Conservation (phyloP, 2,329 filamentous ascomycete species). For the Epichloe elymi region DNA sequence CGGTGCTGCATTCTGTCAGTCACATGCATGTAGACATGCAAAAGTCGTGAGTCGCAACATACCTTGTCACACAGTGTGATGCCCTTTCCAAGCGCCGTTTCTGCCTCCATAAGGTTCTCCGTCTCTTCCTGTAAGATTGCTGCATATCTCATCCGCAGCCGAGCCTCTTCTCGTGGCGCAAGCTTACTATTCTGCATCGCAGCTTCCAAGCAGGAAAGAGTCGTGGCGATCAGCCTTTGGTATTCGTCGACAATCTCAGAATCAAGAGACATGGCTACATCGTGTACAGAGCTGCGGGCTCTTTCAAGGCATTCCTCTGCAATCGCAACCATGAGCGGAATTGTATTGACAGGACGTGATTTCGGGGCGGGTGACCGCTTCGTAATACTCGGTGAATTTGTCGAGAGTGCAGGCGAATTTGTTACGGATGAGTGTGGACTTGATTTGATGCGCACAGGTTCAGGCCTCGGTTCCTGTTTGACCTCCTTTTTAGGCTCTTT, state of each 20-base stretch:
- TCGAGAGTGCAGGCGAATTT: conserved; percentile 28
- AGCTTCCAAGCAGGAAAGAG: conserved; percentile 58
- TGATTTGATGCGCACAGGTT: conserved; percentile 16
- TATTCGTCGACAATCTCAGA: conserved; percentile 46
- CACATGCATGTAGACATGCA: neutral
- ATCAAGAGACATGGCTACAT: conserved; percentile 26
- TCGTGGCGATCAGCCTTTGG: conserved; percentile 58
- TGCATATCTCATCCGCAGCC: conserved; percentile 57
- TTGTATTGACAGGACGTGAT: conserved; percentile 33
- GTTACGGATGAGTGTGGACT: conserved; percentile 26
- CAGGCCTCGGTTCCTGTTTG: conserved; percentile 7
- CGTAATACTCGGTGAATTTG: conserved; percentile 26
- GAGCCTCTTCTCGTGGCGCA: conserved; percentile 53
- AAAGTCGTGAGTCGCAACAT: conserved; percentile 6
- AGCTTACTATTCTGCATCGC: conserved; percentile 49
- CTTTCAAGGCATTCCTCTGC: conserved; percentile 64
- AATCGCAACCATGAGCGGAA: conserved; percentile 52
- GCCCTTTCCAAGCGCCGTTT: conserved; percentile 58
- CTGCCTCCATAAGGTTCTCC: conserved; percentile 60
- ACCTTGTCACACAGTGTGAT: conserved; percentile 56
- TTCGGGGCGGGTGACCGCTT: conserved; percentile 30
- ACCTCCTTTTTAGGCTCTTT: conserved; percentile 3
- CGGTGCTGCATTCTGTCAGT: conserved; percentile 19
- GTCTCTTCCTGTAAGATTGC: conserved; percentile 62
- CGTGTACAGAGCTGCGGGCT: conserved; percentile 43